Percentiles rank a stretch among this genome's conserved stretches.
Conservation (phyloP, 164 flowering plant species). For the Annona squamosa region DNA sequence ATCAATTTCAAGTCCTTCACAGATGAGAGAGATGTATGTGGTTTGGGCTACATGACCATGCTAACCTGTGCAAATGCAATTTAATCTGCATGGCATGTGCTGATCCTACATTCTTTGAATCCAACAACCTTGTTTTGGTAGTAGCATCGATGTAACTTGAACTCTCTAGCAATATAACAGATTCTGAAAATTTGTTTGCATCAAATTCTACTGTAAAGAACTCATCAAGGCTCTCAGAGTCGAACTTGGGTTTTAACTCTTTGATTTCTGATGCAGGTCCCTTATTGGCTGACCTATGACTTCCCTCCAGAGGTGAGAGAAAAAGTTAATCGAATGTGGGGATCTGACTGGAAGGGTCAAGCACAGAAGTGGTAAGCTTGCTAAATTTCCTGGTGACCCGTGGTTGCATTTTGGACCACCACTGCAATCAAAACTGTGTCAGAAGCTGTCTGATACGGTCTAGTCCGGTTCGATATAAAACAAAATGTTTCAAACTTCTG, state of each 20-base stretch:
- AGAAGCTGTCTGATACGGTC: too few relatives aligned
- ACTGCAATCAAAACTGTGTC: neutral
- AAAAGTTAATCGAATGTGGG: slow-evolving; percentile 70
- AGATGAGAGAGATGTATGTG: too few relatives aligned
- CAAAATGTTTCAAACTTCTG: too few relatives aligned
- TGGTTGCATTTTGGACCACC: neutral
- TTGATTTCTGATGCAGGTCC: slow-evolving; percentile 44
- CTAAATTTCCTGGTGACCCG: neutral
- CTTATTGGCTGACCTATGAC: slow-evolving; percentile 89
- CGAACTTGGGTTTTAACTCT: neutral
- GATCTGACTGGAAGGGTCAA: slow-evolving; percentile 93
- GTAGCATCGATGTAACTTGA: neutral
- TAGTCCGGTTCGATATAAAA: too few relatives aligned
- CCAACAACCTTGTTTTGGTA: too few relatives aligned
- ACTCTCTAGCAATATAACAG: neutral
- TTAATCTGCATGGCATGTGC: neutral
- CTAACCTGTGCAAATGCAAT: neutral
- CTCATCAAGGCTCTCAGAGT: neutral
- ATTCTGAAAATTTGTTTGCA: neutral
- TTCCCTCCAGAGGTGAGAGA: slow-evolving; percentile 81
- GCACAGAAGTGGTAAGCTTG: slow-evolving; percentile 82
- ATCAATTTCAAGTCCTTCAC: too few relatives aligned
- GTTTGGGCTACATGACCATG: too few relatives aligned
- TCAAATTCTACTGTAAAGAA: neutral
- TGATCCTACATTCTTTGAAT: too few relatives aligned